Base-by-base conservation (phyloP, 129 eudicot genomes). In the Solidago caesia region DNA sequence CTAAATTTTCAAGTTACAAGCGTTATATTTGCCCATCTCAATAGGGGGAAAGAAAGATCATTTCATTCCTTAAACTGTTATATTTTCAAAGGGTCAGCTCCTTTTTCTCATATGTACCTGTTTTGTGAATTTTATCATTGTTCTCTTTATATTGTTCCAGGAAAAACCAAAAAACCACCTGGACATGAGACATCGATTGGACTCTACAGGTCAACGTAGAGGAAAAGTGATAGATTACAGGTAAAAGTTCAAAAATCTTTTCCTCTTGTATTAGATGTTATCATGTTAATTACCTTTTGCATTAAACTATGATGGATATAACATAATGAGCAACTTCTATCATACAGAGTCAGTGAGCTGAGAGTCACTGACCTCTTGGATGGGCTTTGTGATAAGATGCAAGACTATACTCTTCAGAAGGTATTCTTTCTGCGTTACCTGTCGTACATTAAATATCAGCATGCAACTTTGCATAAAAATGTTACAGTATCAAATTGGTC, bases 361-460 rank as follows among this genome's bases (percentile, higher is more conserved):
- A 83, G 99, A 87, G 99, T 87, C 21, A 97, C 91, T 70, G 99
- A 94, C 55, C 99, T 94, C 71, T 82, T 94, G 74, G 99, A 94
- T 84, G 99, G 97, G 64, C 96, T 94, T 68, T 94, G 99, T 77
- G 97, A 94, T 14, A 94, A 87, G 77, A 94, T 94, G 99, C 97
- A 86, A 79, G 99, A 94, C 68, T 94, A 94, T 71, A 94, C 97
- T 65, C 96, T 94, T 74, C 86, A 83, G 82, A 87, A 91, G 99
- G 98, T 87, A 80, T 10, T 65, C 26, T 65, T 62, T n/a, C 26
- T 70, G 14, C 33, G 10, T 56, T 56, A 56, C 15, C 61, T 16
- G 61, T 16, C 29, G 15, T 8, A n/a, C 60, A 10, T 70, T 21
- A 33, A 8, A 15, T 29, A 63, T 60, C 58, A 45, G 11, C 15